Percentiles rank a stretch among this genome's conserved stretches.
Evolutionary conservation across 164 flowering plant genomes (phyloP).

Genomic region (Piper betle): DNA sequence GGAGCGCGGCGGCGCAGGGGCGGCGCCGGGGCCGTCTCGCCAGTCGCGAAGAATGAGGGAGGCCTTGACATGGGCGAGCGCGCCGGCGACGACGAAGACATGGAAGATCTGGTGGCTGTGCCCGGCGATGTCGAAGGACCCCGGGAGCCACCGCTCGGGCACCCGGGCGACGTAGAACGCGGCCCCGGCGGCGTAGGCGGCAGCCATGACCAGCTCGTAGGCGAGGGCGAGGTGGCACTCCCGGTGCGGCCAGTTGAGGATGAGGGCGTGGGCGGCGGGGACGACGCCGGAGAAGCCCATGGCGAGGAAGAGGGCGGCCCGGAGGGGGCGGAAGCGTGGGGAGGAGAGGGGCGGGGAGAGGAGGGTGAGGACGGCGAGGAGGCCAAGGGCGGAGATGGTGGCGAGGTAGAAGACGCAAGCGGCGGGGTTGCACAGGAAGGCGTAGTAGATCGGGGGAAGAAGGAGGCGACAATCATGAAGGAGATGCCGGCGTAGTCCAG

Average conservation of each 20-base stretch:
- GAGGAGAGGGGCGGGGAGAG: slow-evolving; percentile 61
- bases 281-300: slow-evolving; percentile 91
- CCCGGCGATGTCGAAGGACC: slow-evolving; percentile 78
- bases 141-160: slow-evolving; percentile 92
- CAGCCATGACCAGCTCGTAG: slow-evolving; percentile 65
- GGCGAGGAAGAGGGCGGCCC: slow-evolving; percentile 63
- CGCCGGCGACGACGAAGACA: slow-evolving; percentile 73
- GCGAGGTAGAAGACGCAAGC: slow-evolving; percentile 45
- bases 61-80: slow-evolving; percentile 70
- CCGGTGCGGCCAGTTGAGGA: slow-evolving; percentile 41
- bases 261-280: slow-evolving; percentile 69
- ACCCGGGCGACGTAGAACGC: slow-evolving; percentile 57
- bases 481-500: slow-evolving; percentile 92
- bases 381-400: slow-evolving; percentile 48
- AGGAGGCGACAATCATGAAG: slow-evolving; percentile 83
- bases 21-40: slow-evolving; percentile 14
- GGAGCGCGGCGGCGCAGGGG: not conserved
- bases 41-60: slow-evolving; percentile 52
- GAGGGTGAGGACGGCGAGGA: slow-evolving; percentile 49
- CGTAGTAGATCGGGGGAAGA: slow-evolving; percentile 84
- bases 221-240: slow-evolving; percentile 37
- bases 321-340: slow-evolving; percentile 45
- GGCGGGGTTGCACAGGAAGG: slow-evolving; percentile 49
- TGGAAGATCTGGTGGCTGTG: slow-evolving; percentile 99
- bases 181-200: slow-evolving; percentile 52